A percentile compares a stretch with the other conserved stretches of the same genome.
Conservation (phyloP, 306 rosid genomes). For the Sophora flavescens region DNA sequence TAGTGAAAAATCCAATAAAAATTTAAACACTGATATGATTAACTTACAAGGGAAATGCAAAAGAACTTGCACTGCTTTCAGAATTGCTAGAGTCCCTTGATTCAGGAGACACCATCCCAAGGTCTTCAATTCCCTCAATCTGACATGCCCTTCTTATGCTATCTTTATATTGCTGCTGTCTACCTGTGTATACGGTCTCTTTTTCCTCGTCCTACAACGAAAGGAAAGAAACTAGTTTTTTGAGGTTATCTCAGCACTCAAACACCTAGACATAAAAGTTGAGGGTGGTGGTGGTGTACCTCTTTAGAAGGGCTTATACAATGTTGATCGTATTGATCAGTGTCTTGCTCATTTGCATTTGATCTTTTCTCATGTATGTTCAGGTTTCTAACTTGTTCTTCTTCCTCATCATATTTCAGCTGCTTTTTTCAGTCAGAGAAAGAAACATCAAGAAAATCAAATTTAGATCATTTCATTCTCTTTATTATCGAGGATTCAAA, state of each 20-base stretch:
- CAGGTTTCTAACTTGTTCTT: constrained; percentile 34
- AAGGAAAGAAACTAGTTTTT: not conserved
- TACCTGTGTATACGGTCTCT: constrained; percentile 30
- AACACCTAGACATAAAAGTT: not conserved
- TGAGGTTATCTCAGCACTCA: not conserved
- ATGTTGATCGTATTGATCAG: constrained; percentile 48
- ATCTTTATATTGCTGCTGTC: constrained; percentile 37
- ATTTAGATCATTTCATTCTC: not conserved
- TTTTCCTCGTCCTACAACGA: constrained; percentile 49
- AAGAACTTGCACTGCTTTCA: constrained; percentile 66
- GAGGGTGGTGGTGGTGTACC: constrained; percentile 6
- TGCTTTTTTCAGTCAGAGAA: constrained; percentile 34
- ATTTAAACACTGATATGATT: not conserved
- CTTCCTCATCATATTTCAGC: constrained; percentile 55
- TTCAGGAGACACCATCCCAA: constrained; percentile 34
- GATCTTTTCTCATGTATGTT: constrained; percentile 46
- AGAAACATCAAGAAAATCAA: constrained; percentile 6
- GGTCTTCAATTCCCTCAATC: constrained; percentile 42
- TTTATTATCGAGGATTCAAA: too few relatives aligned
- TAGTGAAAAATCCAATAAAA: not conserved
- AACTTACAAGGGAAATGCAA: constrained; percentile 85
- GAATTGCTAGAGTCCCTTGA: constrained; percentile 65
- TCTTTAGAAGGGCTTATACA: constrained; percentile 43
- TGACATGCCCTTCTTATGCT: constrained; percentile 30
- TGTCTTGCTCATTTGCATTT: constrained; percentile 35